Percentiles rank a stretch among this genome's conserved stretches.
Conservation (phyloP, 139 green algal species). For the Picochlorum sp. region DNA sequence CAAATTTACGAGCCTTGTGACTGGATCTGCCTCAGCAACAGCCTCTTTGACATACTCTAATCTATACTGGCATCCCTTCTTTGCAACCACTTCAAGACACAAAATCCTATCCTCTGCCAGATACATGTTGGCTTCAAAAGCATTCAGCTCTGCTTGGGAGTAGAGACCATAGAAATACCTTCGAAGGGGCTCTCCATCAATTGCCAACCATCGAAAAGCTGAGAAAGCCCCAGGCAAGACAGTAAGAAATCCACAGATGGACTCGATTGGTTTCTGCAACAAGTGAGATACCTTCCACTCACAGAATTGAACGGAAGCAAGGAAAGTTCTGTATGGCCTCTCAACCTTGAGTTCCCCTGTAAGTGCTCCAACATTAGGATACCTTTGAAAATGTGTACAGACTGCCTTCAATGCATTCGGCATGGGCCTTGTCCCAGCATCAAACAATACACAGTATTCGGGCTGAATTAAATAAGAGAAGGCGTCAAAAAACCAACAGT, state of each 20-base stretch:
- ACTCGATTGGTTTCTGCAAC: constrained; percentile 35
- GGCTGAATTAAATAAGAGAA: constrained; percentile 37
- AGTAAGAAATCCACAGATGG: constrained; percentile 33
- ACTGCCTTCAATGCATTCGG: constrained; percentile 24
- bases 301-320: constrained; percentile 32
- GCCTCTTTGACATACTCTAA: constrained; percentile 40
- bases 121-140: constrained; percentile 43
- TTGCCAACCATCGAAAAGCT: constrained; percentile 28
- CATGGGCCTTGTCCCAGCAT: constrained; percentile 34
- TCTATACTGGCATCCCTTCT: constrained; percentile 29
- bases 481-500: constrained; percentile 39
- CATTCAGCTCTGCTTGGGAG: constrained; percentile 33
- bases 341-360: constrained; percentile 32
- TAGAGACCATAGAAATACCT: constrained; percentile 42
- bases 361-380: constrained; percentile 28
- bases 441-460: constrained; percentile 36
- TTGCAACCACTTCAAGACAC: constrained; percentile 35
- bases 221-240: constrained; percentile 37
- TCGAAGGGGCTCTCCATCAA: constrained; percentile 34
- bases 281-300: constrained; percentile 39
- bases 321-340: constrained; percentile 31
- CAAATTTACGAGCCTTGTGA: constrained; percentile 23
- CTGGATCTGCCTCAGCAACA: constrained; percentile 32
- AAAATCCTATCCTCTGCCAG: constrained; percentile 37
- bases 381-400: constrained; percentile 31